phyloP scores from a whole-genome alignment of 1,139 yeast species.

The Geotrichum citri-aurantii region DNA sequence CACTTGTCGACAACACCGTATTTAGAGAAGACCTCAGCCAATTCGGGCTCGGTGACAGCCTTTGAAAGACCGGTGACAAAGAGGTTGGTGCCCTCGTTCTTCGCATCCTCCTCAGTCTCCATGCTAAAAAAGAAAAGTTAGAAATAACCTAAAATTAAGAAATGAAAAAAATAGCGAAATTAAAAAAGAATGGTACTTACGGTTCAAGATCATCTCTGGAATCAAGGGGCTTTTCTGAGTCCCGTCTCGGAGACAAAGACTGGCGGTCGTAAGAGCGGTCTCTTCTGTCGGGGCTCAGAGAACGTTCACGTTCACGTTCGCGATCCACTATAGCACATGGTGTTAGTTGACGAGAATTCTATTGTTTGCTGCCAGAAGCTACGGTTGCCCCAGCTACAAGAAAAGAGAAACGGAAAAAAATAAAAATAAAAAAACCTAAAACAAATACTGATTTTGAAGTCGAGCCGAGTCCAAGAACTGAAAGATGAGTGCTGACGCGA shows the following conservation, averaged over 20 bases:
- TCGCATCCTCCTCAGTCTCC: constrained; percentile 25
- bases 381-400: neutral
- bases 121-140: constrained; percentile 1
- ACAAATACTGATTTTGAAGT: neutral
- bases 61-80: constrained; percentile 38
- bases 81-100: constrained; percentile 37
- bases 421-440: neutral
- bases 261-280: constrained; percentile 26
- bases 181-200: neutral
- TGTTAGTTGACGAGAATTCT: neutral
- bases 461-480: neutral
- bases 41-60: constrained; percentile 33
- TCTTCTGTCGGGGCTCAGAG: constrained; percentile 21
- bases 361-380: neutral
- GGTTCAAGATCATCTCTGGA: constrained; percentile 8
- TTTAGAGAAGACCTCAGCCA: constrained; percentile 33
- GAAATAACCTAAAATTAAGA: neutral
- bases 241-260: constrained; percentile 26
- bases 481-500: neutral
- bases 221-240: constrained; percentile 13
- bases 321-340: neutral
- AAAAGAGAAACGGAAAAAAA: neutral
- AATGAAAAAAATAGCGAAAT: neutral
- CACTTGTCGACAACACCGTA: constrained; percentile 35
- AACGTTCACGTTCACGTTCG: constrained; percentile 13